Base-by-base conservation (phyloP, 176 grass and related monocot species). In the Neostapfia colusana region DNA sequence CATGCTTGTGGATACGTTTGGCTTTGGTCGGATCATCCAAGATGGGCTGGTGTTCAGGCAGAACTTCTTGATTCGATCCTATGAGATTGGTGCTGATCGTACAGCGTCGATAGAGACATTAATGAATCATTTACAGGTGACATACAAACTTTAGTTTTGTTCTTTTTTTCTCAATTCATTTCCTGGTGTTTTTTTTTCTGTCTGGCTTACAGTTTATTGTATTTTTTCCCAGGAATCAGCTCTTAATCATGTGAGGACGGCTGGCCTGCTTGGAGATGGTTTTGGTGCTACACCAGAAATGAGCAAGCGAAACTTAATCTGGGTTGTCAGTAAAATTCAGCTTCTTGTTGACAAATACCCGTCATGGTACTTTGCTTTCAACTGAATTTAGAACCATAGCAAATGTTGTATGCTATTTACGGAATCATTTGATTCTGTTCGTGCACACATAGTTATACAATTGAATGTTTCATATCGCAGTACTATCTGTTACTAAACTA, bases 101-200 rank as follows among this genome's bases (percentile, higher is more conserved):
- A 99, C 96, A 43, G 96, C 96, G 74, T 95, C 96, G 66, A 85
- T 99, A 69, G 96, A 95, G 58, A 95, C 96, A 24, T 82, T 99
- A 89, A 99, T 99, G 96, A 99, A 99, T 65, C 92, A 99, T 88
- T 81, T 99, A 77, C 96, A 99, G 92, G 96, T 99, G 55, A 81
- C 51, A 54, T 58, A 74, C 31, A 27, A 66, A 26, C 36, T 45
- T 43, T 31, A 55, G n/a, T 74, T 83, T 57, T 2, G 76, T 23
- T 72, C n/a, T 27, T 51, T 43, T 27, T 37, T 41, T 48, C 12
- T 31, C 0, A 31, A 21, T 46, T 53, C 8, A 72, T 24, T 31
- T 53, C 51, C 67, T 65, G 31, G 50, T 61, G 11, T 15, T 23
- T 26, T 70, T 81, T 87, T 39, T n/a, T 21, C 37, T 31, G 78